Evolutionary conservation across 176 grass and related monocot genomes (phyloP).

Genomic region (Phyllostachys edulis): DNA sequence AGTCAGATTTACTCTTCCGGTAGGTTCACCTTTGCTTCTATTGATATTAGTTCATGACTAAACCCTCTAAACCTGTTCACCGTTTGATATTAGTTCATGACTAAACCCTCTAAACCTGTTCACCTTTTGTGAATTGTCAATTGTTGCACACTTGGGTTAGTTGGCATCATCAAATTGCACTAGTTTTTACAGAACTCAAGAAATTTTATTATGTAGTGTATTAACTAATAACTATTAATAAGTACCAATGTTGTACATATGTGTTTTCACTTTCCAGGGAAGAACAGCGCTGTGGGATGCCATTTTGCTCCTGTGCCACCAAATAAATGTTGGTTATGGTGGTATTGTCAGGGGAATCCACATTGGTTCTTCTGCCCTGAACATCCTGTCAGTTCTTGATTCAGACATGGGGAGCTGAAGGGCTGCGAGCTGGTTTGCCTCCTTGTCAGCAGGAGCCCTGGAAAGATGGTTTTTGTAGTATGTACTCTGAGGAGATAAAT

Average conservation of each 20-base stretch:
- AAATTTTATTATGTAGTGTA: not conserved
- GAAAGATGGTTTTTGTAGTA: not conserved
- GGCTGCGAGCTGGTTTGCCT: not conserved
- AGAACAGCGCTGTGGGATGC: constrained; percentile 96
- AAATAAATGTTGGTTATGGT: constrained; percentile 73
- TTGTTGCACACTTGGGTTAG: not conserved
- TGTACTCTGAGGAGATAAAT: not conserved
- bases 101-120: not conserved
- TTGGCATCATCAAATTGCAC: not conserved
- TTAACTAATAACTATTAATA: not conserved
- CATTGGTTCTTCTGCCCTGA: constrained; percentile 80
- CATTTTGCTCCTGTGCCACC: constrained; percentile 91
- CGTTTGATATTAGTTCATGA: not conserved
- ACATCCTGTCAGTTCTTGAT: constrained; percentile 69
- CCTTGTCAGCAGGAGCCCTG: not conserved
- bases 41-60: not conserved
- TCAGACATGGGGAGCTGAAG: constrained; percentile 63
- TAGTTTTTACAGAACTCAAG: not conserved
- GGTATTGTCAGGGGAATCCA: constrained; percentile 84
- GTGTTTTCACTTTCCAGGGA: constrained; percentile 58
- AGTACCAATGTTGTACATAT: not conserved
- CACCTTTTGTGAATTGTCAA: not conserved
- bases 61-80: not conserved
- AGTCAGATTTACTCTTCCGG: not conserved
- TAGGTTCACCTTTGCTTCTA: not conserved